Evolutionary conservation across 2,329 filamentous ascomycete species (phyloP).

Genomic region (Ophiostoma pallidulum): DNA sequence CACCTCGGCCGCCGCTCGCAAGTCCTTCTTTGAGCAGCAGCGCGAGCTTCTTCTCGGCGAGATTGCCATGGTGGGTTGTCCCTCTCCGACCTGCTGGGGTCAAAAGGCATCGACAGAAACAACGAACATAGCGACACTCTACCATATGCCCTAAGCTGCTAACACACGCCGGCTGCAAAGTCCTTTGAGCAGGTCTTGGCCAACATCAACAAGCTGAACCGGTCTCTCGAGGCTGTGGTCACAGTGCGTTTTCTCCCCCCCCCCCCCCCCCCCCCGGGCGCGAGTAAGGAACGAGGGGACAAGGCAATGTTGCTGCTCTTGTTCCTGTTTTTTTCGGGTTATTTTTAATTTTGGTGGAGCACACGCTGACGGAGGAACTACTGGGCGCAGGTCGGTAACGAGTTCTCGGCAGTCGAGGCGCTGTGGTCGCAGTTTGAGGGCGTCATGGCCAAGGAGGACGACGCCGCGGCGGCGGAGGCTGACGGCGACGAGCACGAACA

Average conservation of each 20-base stretch:
- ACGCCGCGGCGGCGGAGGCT: constrained; percentile 21
- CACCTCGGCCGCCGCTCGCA: constrained; percentile 32
- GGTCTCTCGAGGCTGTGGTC: constrained; percentile 82
- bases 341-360: not conserved
- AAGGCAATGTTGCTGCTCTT: not conserved
- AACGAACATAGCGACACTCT: no score
- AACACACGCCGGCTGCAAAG: constrained; percentile 34
- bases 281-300: no score
- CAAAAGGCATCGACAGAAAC: no score
- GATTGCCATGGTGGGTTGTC: constrained; percentile 53
- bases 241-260: constrained; percentile 48
- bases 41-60: constrained; percentile 61
- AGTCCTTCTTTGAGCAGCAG: constrained; percentile 67
- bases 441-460: constrained; percentile 65
- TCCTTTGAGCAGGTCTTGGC: constrained; percentile 83
- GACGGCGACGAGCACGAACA: constrained; percentile 2
- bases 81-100: no score
- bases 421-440: constrained; percentile 96
- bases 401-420: constrained; percentile 93
- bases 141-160: no score
- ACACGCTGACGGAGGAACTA: not conserved
- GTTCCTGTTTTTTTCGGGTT: not conserved
- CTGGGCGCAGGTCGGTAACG: constrained; percentile 76
- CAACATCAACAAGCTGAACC: constrained; percentile 92
- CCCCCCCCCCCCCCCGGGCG: no score